Conservation (phyloP, 2,329 filamentous ascomycete species). For the Nemania bipapillata region DNA sequence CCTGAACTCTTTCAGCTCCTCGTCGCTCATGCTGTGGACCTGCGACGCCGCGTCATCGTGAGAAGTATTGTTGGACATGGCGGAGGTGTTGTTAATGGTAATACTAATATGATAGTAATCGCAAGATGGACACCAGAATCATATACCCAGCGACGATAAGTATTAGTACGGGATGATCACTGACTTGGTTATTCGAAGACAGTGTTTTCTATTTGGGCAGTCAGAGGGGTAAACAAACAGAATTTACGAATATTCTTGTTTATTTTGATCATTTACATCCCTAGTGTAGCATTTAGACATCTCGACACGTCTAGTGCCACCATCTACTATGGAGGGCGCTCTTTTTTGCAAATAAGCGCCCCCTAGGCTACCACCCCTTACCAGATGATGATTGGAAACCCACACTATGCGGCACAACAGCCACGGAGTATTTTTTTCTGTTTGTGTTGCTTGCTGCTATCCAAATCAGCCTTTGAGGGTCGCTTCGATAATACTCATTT, state of each 20-base stretch:
- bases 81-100: background rate
- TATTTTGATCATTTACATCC: background rate
- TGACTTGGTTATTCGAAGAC: background rate
- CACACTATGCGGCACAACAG: background rate
- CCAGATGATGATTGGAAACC: background rate
- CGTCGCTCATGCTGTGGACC: background rate
- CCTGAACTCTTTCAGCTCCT: conserved; percentile 7
- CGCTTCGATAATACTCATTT: background rate
- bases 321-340: no score
- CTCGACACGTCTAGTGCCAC: background rate
- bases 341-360: background rate
- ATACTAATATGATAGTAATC: background rate
- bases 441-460: background rate
- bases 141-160: background rate
- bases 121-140: background rate
- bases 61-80: background rate
- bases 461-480: background rate
- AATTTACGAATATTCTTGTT: background rate
- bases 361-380: background rate
- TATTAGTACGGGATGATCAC: background rate
- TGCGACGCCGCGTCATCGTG: background rate
- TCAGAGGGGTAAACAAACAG: background rate
- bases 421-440: no score
- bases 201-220: background rate
- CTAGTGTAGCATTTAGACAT: no score